Evolutionary conservation across 2,329 filamentous ascomycete species (phyloP).

Genomic region (Nemania sp.): DNA sequence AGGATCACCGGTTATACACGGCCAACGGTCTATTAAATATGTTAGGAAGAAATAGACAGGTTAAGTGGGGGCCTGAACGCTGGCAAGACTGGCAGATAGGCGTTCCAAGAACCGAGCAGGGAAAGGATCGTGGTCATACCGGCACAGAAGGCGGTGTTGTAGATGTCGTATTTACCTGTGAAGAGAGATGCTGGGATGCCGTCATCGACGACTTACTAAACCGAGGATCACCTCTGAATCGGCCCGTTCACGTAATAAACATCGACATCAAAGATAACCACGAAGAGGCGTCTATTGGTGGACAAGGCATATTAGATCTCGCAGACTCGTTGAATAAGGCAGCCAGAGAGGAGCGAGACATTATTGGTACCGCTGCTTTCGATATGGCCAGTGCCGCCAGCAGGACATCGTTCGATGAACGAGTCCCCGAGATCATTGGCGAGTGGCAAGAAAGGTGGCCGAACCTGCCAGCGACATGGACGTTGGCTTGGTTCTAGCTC

Average conservation of each 20-base stretch:
- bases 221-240: slow-evolving; percentile 83
- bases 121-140: slow-evolving; percentile 73
- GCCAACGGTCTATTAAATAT: slow-evolving; percentile 95
- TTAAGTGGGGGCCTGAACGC: slow-evolving; percentile 94
- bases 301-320: slow-evolving; percentile 88
- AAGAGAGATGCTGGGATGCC: slow-evolving; percentile 97
- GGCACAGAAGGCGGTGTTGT: slow-evolving; percentile 90
- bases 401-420: slow-evolving; percentile 83
- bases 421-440: slow-evolving; percentile 87
- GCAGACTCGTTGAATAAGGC: slow-evolving; percentile 82
- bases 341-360: slow-evolving; percentile 75
- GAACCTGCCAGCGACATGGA: slow-evolving; percentile 89
- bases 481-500: slow-evolving; percentile 86
- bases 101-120: slow-evolving; percentile 76
- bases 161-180: slow-evolving; percentile 94
- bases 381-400: slow-evolving; percentile 69
- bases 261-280: slow-evolving; percentile 99
- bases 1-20: slow-evolving; percentile 85
- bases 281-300: slow-evolving; percentile 90
- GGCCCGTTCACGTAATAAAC: slow-evolving; percentile 96
- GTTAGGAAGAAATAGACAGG: slow-evolving; percentile 85
- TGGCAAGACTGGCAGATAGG: slow-evolving; percentile 98
- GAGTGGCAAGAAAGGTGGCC: slow-evolving; percentile 97
- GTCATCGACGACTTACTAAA: slow-evolving; percentile 92
- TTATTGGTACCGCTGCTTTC: slow-evolving; percentile 67